phyloP scores from a whole-genome alignment of 2,329 filamentous ascomycete genomes.

The Phialemoniopsis sp. region DNA sequence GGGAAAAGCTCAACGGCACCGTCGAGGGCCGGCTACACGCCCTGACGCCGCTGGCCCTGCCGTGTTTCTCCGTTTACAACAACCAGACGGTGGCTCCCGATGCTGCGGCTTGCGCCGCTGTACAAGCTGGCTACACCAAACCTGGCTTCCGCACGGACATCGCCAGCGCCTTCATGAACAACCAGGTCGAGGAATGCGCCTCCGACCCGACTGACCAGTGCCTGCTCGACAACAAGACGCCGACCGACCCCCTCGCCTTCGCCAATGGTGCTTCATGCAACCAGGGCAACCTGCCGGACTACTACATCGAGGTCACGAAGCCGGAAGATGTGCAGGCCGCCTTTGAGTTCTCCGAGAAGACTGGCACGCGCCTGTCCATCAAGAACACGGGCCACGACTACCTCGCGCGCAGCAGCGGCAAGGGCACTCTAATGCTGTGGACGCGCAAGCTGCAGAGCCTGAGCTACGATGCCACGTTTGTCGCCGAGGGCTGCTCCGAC shows the following conservation, averaged over 20 bases:
- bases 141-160: conserved; percentile 14
- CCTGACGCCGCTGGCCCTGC: conserved; percentile 10
- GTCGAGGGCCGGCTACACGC: too few species aligned
- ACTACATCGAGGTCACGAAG: conserved; percentile 14
- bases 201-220: conserved; percentile 20
- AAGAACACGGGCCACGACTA: conserved; percentile 29
- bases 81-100: conserved; percentile 10
- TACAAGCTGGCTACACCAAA: conserved; percentile 18
- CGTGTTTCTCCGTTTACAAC: conserved; percentile 21
- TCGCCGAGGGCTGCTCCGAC: conserved; percentile 12
- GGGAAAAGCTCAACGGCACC: too few species aligned
- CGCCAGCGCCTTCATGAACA: conserved; percentile 18
- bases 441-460: conserved; percentile 18
- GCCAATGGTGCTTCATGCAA: conserved; percentile 13
- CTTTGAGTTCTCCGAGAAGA: conserved; percentile 13
- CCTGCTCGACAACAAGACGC: conserved; percentile 13
- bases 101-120: conserved; percentile 12
- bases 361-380: conserved; percentile 18
- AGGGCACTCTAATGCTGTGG: conserved; percentile 21
- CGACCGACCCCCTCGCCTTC: conserved; percentile 12
- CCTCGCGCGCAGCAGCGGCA: conserved; percentile 21
- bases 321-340: conserved; percentile 12
- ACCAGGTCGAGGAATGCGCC: conserved; percentile 19
- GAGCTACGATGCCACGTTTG: conserved; percentile 12
- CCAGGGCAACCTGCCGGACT: conserved; percentile 18